Conservation (phyloP, 2,329 filamentous ascomycete species). For the Ilyonectria robusta region DNA sequence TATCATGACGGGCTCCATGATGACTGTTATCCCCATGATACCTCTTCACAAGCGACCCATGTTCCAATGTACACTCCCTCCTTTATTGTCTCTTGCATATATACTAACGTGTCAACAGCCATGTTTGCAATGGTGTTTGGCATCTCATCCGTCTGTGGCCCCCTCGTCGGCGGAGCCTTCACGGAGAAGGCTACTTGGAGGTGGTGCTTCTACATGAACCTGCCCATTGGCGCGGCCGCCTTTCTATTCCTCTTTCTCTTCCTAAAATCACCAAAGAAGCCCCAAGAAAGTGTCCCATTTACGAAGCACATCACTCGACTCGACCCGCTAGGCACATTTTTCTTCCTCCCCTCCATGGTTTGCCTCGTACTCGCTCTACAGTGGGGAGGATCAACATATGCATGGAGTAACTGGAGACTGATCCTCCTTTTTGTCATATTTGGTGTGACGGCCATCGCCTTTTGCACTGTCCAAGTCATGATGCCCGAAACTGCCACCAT, state of each 20-base stretch:
- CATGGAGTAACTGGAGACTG: conserved; percentile 67
- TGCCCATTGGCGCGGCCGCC: conserved; percentile 68
- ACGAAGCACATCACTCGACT: conserved; percentile 65
- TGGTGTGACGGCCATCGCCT: conserved; percentile 60
- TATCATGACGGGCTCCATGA: conserved; percentile 70
- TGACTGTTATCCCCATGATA: conserved; percentile 71
- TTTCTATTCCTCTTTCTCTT: conserved; percentile 64
- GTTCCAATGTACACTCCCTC: conserved; percentile 60
- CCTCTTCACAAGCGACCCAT: conserved; percentile 73
- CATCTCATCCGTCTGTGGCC: conserved; percentile 67
- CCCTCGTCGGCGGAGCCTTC: conserved; percentile 68
- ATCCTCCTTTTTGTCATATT: conserved; percentile 69
- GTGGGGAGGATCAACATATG: conserved; percentile 71
- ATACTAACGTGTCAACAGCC: conserved; percentile 47
- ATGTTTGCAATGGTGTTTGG: conserved; percentile 70
- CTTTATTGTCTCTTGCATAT: not conserved
- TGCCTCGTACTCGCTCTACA: conserved; percentile 74
- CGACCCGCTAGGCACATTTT: conserved; percentile 71
- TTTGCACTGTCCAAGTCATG: conserved; percentile 66
- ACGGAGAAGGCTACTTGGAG: conserved; percentile 64
- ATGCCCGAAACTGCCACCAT: conserved; percentile 71
- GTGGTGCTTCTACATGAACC: conserved; percentile 73
- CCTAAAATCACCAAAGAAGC: conserved; percentile 58
- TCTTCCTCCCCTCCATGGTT: conserved; percentile 72
- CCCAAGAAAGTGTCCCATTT: conserved; percentile 49